These are phyloP conservation scores for Perkinsus chesapeaki DNA, from an alignment of 169 alveolate species.

Conservation along the genomic window DNA sequence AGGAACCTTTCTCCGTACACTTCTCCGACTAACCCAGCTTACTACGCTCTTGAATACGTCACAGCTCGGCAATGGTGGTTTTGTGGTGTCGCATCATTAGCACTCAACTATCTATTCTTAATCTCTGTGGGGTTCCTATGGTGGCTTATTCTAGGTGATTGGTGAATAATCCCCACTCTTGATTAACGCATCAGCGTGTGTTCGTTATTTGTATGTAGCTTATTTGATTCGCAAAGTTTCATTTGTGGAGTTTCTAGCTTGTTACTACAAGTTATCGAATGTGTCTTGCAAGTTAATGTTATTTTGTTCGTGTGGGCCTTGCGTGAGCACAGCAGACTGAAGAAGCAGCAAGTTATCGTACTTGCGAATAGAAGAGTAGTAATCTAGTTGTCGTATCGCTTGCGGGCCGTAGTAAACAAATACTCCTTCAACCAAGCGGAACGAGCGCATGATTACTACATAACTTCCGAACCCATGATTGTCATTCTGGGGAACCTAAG, in stretches of 20 bases:
- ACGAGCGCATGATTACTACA: no score
- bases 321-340: no score
- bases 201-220: neutral
- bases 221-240: neutral
- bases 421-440: no score
- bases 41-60: neutral
- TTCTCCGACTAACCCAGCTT: neutral
- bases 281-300: neutral
- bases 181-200: neutral
- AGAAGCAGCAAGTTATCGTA: no score
- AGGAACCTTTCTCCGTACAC: neutral
- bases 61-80: neutral
- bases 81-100: neutral
- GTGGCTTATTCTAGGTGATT: neutral
- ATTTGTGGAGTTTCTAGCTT: no score
- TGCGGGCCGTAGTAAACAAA: no score
- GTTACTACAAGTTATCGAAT: no score
- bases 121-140: neutral
- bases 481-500: no score
- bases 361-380: no score
- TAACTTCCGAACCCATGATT: no score
- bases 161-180: neutral
- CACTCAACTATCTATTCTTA: neutral
- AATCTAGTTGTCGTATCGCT: no score
- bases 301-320: no score